Percentiles rank a stretch among this genome's conserved stretches.
Conservation (phyloP, 2,329 filamentous ascomycete species). For the Talaromyces marneffei region DNA sequence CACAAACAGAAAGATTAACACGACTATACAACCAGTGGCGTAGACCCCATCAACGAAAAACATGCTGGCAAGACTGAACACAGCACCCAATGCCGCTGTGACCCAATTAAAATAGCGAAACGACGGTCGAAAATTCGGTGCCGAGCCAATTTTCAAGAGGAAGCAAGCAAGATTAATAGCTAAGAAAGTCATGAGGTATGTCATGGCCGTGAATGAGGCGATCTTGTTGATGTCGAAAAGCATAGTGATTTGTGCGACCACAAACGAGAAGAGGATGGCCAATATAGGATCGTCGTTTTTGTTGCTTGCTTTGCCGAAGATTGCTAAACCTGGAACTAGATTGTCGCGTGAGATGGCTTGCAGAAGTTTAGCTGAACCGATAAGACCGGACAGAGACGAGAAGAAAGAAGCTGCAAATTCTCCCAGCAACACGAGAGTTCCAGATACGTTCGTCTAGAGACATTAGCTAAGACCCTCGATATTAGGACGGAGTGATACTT, state of each 20-base stretch:
- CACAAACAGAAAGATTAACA: constrained; percentile 71
- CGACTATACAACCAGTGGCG: constrained; percentile 66
- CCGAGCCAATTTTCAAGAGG: constrained; percentile 76
- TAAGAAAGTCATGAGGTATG: constrained; percentile 86
- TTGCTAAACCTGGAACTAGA: constrained; percentile 66
- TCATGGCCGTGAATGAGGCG: constrained; percentile 84
- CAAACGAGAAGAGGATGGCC: constrained; percentile 70
- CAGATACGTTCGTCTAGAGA: constrained; percentile 63
- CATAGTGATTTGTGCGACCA: constrained; percentile 71
- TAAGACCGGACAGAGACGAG: constrained; percentile 79
- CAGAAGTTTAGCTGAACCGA: constrained; percentile 76
- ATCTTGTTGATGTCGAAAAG: constrained; percentile 82
- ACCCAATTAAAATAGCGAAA: constrained; percentile 89
- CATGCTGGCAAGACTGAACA: constrained; percentile 77
- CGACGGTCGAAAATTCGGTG: constrained; percentile 80
- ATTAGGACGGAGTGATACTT: constrained; percentile 20
- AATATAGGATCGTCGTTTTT: constrained; percentile 68
- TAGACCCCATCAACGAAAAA: constrained; percentile 84
- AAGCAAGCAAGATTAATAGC: constrained; percentile 86
- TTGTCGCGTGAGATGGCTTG: constrained; percentile 77
- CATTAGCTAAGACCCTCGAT: neutral
- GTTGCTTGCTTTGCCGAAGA: constrained; percentile 69
- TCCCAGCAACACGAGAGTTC: constrained; percentile 66
- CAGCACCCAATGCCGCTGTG: constrained; percentile 66
- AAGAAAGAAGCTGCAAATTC: constrained; percentile 80